phyloP scores from a whole-genome alignment of 768 basidiomycete species.

The Russula earlei region DNA sequence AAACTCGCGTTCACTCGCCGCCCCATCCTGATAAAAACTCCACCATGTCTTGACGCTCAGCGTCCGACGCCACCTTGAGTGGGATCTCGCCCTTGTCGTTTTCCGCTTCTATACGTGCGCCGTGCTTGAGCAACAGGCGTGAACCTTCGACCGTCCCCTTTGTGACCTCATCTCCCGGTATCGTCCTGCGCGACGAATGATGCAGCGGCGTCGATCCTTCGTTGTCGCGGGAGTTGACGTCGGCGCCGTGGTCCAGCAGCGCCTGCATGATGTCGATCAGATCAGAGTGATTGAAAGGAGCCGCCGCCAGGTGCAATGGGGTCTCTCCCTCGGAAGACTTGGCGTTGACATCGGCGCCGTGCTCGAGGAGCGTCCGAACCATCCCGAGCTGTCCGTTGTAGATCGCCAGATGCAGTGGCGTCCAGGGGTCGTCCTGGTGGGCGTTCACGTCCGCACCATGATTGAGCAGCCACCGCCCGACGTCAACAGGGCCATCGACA shows the following conservation, averaged over 20 bases:
- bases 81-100: neutral
- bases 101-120: neutral
- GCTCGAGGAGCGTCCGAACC: neutral
- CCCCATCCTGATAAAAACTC: too few relatives aligned
- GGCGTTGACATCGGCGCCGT: neutral
- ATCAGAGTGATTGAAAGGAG: fast-evolving
- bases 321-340: too few relatives aligned
- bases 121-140: neutral
- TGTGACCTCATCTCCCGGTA: too few relatives aligned
- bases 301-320: neutral
- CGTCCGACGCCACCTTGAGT: neutral
- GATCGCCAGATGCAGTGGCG: neutral
- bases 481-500: neutral
- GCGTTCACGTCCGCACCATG: neutral
- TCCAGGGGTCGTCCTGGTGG: neutral
- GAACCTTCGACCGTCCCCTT: neutral
- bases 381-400: neutral
- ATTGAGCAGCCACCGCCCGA: neutral
- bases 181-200: neutral
- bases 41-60: neutral
- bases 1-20: too few relatives aligned
- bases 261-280: neutral
- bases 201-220: neutral
- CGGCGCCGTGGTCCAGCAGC: neutral
- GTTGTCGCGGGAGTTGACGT: neutral